Base-by-base conservation (phyloP, 257 asterid genomes). In the Verbascum thapsus region DNA sequence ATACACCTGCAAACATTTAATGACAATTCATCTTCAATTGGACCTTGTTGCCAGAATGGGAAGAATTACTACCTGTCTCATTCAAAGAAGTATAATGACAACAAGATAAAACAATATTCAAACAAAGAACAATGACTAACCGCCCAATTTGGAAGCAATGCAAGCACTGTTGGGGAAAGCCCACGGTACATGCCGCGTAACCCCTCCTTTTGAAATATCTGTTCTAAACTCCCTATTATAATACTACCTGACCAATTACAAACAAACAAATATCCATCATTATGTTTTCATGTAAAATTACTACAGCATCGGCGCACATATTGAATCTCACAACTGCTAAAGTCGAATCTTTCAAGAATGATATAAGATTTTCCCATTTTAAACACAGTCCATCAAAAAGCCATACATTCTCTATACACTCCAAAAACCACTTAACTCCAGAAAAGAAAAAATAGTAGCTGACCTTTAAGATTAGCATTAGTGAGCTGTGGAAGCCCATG, bases 131-230 rank as follows among this genome's bases (percentile, higher is more conserved):
- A 66, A 52, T 13, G 7, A 69, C 90, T 69, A 45, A 89, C 99
- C 2, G 99, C 99, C 99, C 99, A 92, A 77, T 89, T 92, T 18
- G 99, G 94, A 58, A 92, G 94, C 76, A 92, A 72, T 8, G 99
- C 96, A 73, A 92, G 83, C 74, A 87, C 94, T 4, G 97, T 92
- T 30, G 99, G 96, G 23, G 99, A 73, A 54, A 92, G 97, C 59
- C 99, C 99, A 4, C 99, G 88, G 79, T 89, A 92, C 96, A 92
- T 83, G 76, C 97, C 99, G 30, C 94, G 96, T 22, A 85, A 52
- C 41, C 97, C 97, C 74, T 92, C 96, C 82, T 78, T 92, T 64
- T 69, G 83, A 64, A 82, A 74, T 74, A 92, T 83, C 72, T 85
- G 95, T 55, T 89, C 87, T 77, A 92, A 87, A 78, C 94, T 92